Percentiles rank a stretch among this genome's conserved stretches.
These are phyloP conservation scores for Xylaria scruposa DNA, from an alignment of 495 filamentous ascomycete genomes.

Conservation along the genomic window DNA sequence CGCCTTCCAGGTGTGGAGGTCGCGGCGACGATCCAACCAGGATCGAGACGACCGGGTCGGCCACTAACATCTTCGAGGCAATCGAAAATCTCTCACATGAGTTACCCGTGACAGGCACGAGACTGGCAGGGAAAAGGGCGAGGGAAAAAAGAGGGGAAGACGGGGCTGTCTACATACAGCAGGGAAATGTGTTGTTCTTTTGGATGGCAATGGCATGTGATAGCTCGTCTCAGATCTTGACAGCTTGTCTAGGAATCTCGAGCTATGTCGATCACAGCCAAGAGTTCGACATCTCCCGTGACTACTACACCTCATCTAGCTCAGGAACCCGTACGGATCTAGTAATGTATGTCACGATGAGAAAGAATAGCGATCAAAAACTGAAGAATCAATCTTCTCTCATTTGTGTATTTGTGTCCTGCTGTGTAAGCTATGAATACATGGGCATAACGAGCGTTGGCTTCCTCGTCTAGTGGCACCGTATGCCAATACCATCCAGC, in stretches of 20 bases:
- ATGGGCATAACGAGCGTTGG: slow-evolving; percentile 20
- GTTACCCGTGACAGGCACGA: not conserved
- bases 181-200: not conserved
- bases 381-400: not conserved
- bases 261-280: slow-evolving; percentile 9
- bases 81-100: slow-evolving; percentile 20
- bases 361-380: not conserved
- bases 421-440: slow-evolving; percentile 22
- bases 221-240: not conserved
- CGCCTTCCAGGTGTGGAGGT: slow-evolving; percentile 5
- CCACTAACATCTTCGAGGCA: slow-evolving; percentile 11
- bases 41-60: not conserved
- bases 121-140: not conserved
- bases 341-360: not conserved
- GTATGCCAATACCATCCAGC: not conserved
- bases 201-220: slow-evolving; percentile 2
- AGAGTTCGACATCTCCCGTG: slow-evolving; percentile 2
- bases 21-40: slow-evolving; percentile 15
- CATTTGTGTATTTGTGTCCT: not conserved
- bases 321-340: not conserved
- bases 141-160: not conserved
- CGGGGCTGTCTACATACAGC: not conserved
- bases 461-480: slow-evolving; percentile 4
- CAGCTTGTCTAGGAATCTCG: not conserved
- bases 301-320: not conserved